These are phyloP conservation scores for Schizothecium vesticola DNA, from an alignment of 495 filamentous ascomycete genomes.

Conservation along the genomic window DNA sequence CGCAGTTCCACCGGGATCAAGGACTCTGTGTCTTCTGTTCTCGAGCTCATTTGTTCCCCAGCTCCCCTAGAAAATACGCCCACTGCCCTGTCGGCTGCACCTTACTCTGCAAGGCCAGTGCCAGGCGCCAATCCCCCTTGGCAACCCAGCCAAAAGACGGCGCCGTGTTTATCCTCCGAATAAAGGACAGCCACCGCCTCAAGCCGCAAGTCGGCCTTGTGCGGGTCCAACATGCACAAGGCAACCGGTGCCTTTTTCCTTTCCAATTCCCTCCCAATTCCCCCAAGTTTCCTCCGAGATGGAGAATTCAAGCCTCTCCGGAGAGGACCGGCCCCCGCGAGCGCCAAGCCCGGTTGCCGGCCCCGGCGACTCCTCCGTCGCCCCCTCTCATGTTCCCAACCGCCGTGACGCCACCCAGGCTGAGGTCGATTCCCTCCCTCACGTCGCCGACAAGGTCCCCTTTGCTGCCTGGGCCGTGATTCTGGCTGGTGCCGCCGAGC, in stretches of 20 bases:
- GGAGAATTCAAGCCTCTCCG: background rate
- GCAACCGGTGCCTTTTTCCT: background rate
- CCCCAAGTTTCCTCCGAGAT: background rate
- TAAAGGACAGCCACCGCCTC: background rate
- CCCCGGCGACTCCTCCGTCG: background rate
- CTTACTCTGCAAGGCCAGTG: too few relatives aligned
- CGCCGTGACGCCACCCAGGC: constrained; percentile 18
- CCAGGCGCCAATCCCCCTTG: too few relatives aligned
- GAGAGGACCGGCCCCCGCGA: background rate
- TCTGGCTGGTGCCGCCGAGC: constrained; percentile 17
- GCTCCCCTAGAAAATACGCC: too few relatives aligned
- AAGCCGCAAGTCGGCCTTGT: background rate
- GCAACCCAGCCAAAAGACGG: background rate
- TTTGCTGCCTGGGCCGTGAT: constrained; percentile 20
- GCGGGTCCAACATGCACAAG: background rate
- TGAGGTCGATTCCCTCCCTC: constrained; percentile 14
- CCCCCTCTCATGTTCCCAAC: background rate
- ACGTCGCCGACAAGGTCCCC: constrained; percentile 17
- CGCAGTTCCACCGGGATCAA: too few relatives aligned
- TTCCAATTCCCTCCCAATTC: background rate
- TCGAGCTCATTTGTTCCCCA: too few relatives aligned
- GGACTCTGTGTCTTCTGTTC: too few relatives aligned
- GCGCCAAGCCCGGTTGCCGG: background rate
- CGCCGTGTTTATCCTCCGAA: background rate
- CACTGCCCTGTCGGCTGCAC: too few relatives aligned